Evolutionary conservation across 371 early-diverging fungal species (phyloP).

Genomic region (Mortierella sp.): DNA sequence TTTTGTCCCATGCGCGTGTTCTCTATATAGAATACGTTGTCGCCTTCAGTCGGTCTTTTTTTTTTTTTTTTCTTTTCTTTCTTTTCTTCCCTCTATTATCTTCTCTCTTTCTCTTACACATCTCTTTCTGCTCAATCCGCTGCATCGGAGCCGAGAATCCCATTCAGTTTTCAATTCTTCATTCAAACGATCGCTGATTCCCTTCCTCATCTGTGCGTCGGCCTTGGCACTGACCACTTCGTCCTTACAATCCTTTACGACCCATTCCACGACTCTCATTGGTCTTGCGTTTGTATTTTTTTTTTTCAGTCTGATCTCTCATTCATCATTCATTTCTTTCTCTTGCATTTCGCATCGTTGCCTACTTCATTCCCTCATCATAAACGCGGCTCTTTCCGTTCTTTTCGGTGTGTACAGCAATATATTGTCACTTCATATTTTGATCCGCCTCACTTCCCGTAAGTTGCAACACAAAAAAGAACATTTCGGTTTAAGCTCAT

Average conservation of each 20-base stretch:
- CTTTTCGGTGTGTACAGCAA: no score
- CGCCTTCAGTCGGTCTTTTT: not conserved
- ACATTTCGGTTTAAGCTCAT: conserved; percentile 11
- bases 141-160: no score
- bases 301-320: not conserved
- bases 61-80: not conserved
- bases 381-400: no score
- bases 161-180: not conserved
- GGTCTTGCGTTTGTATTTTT: not conserved
- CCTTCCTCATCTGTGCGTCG: not conserved
- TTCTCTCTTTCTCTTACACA: not conserved
- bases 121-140: no score
- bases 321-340: conserved; percentile 1
- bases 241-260: not conserved
- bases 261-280: not conserved
- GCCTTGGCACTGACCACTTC: no score
- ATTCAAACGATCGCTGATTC: no score
- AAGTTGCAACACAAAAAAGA: no score
- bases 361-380: no score
- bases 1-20: not conserved
- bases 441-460: conserved; percentile 19
- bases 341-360: not conserved
- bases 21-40: not conserved
- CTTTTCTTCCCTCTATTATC: not conserved
- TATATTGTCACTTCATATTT: no score